Percentiles rank a stretch among this genome's conserved stretches.
Conservation (phyloP, 2,329 filamentous ascomycete genomes). For the Immersiporthe knoxdaviesiana region DNA sequence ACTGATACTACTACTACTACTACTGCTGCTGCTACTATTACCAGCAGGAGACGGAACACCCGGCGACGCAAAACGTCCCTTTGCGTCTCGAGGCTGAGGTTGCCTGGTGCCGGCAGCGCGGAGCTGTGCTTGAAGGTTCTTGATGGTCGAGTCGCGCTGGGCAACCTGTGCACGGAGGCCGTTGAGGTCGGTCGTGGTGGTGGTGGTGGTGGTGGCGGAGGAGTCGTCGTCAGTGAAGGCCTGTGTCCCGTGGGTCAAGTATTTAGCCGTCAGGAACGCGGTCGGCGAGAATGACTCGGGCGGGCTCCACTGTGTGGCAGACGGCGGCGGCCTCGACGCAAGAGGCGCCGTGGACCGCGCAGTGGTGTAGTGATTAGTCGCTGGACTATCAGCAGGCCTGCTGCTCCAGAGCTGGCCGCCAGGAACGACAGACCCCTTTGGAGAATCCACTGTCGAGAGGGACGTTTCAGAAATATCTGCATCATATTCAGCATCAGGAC, state of each 20-base stretch:
- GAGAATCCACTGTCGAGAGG: background rate
- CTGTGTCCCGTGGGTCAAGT: background rate
- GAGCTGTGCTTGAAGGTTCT: background rate
- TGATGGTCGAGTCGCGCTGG: background rate
- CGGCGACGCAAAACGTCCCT: background rate
- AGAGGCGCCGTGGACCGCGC: background rate
- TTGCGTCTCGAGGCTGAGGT: background rate
- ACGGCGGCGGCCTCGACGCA: background rate
- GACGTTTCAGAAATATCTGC: background rate
- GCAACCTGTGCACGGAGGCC: background rate
- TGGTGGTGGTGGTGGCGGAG: too few relatives aligned
- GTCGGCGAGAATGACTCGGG: background rate
- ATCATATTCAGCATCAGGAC: constrained; percentile 1
- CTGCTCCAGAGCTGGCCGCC: background rate
- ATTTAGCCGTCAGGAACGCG: background rate
- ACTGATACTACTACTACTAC: too few relatives aligned
- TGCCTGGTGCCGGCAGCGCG: background rate
- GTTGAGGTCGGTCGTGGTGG: background rate
- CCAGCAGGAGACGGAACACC: background rate
- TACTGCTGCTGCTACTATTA: too few relatives aligned
- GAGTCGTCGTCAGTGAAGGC: too few relatives aligned
- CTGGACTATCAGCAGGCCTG: background rate
- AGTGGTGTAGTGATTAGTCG: background rate
- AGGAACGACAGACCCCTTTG: too few relatives aligned
- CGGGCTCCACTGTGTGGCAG: background rate